Conservation (phyloP, 2,329 filamentous ascomycete genomes). For the Aspergillus oerlinghausenensis region DNA sequence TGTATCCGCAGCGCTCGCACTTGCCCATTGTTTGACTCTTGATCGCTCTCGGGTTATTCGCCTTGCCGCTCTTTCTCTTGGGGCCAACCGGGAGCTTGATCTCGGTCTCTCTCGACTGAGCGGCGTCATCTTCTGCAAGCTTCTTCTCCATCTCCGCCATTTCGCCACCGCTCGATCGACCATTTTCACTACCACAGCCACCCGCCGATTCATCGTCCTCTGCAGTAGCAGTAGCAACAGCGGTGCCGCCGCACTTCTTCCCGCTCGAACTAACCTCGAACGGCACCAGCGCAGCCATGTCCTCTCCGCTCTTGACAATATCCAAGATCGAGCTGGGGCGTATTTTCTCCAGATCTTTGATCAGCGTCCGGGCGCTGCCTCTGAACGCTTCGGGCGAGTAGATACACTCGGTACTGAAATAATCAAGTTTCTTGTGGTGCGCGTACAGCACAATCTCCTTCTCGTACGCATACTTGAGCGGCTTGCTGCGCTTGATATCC, state of each 20-base stretch:
- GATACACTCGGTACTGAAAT: slow-evolving; percentile 97
- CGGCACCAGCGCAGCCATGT: slow-evolving; percentile 87
- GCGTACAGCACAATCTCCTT: slow-evolving; percentile 99
- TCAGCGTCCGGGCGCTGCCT: slow-evolving; percentile 82
- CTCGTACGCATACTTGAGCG: slow-evolving; percentile 96
- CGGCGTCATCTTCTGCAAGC: slow-evolving; percentile 60
- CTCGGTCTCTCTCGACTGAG: slow-evolving; percentile 61
- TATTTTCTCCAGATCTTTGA: slow-evolving; percentile 92
- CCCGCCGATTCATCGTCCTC: slow-evolving; percentile 54
- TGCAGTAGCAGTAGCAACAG: slow-evolving; percentile 18
- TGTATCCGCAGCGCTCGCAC: slow-evolving; percentile 86
- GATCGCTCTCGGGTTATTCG: slow-evolving; percentile 55
- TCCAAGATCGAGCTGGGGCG: slow-evolving; percentile 91
- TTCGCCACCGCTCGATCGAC: slow-evolving; percentile 64
- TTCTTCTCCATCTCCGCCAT: slow-evolving; percentile 78
- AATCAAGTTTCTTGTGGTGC: slow-evolving; percentile 93
- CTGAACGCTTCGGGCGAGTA: slow-evolving; percentile 97
- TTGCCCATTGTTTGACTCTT: slow-evolving; percentile 58
- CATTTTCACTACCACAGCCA: slow-evolving; percentile 71
- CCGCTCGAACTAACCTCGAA: slow-evolving; percentile 42
- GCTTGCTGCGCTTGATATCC: slow-evolving; percentile 92
- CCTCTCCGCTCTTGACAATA: slow-evolving; percentile 89
- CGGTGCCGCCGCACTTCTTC: slow-evolving; percentile 15
- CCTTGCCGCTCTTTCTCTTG: slow-evolving; percentile 19
- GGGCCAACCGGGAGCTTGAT: slow-evolving; percentile 42